Percentiles rank a stretch among this genome's conserved stretches.
Evolutionary conservation across 768 basidiomycete species (phyloP).

Genomic region (Nidula microcarpa): DNA sequence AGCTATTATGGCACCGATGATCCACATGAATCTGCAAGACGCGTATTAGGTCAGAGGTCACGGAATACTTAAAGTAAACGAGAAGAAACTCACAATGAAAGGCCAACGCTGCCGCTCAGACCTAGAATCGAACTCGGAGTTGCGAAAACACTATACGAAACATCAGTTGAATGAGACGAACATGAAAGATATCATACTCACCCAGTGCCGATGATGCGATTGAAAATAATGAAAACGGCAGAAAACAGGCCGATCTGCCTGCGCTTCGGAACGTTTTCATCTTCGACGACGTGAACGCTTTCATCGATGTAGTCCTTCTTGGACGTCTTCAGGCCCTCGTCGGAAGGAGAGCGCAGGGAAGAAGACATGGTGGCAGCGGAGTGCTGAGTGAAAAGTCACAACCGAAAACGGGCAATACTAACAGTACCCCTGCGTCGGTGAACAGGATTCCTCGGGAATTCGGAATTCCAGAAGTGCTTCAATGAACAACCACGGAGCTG

Average conservation of each 20-base stretch:
- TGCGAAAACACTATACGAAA: slow-evolving; percentile 24
- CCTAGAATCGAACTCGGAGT: slow-evolving; percentile 27
- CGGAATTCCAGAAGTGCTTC: too few relatives aligned
- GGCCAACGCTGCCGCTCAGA: slow-evolving; percentile 28
- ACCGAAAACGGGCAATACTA: too few relatives aligned
- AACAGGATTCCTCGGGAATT: too few relatives aligned
- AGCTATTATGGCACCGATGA: slow-evolving; percentile 29
- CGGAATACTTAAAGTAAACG: background rate
- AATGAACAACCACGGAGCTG: too few relatives aligned
- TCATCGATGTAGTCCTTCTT: too few relatives aligned
- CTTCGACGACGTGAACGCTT: background rate
- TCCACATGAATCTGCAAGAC: slow-evolving; percentile 25
- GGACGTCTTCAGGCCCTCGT: too few relatives aligned
- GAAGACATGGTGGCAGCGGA: too few relatives aligned
- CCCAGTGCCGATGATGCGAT: slow-evolving; percentile 41
- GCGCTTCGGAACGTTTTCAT: background rate
- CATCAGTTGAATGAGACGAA: too few relatives aligned
- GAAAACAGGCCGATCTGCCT: slow-evolving; percentile 23
- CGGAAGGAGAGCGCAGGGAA: too few relatives aligned
- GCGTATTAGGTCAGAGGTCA: too few relatives aligned
- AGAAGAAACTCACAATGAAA: slow-evolving; percentile 18
- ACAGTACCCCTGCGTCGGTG: too few relatives aligned
- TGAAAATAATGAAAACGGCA: slow-evolving; percentile 39
- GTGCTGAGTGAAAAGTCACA: too few relatives aligned
- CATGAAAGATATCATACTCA: slow-evolving; percentile 11